Conservation (phyloP, 2,329 filamentous ascomycete genomes). For the Fusarium sp. region DNA sequence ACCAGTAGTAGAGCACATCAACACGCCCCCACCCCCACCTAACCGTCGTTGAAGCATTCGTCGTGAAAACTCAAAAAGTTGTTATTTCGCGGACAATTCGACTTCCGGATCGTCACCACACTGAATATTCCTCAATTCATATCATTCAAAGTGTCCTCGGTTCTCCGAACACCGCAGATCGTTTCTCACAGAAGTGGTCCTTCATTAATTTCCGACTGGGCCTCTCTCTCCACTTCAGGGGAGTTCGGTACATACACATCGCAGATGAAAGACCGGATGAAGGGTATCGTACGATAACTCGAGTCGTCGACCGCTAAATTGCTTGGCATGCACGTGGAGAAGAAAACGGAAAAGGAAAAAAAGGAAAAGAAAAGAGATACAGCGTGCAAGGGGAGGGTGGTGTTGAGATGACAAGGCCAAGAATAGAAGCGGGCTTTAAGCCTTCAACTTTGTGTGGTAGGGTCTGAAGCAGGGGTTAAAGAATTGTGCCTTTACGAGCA, state of each 20-base stretch:
- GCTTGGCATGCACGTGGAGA: conserved; percentile 28
- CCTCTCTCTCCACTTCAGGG: conserved; percentile 18
- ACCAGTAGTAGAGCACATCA: neutral
- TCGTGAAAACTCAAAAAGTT: neutral
- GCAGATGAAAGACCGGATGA: conserved; percentile 1
- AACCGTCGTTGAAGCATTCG: conserved; percentile 9
- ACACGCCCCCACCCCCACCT: conserved; percentile 4
- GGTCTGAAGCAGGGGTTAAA: neutral
- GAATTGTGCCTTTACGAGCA: neutral
- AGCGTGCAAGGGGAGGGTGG: neutral
- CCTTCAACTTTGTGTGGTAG: neutral
- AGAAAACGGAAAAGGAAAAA: conserved; percentile 1
- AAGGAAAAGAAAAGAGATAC: neutral
- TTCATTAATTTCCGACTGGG: conserved; percentile 39
- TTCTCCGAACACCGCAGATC: conserved; percentile 16
- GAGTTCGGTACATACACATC: neutral
- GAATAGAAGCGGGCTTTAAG: conserved; percentile 11
- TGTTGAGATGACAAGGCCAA: conserved; percentile 26
- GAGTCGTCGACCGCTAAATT: conserved; percentile 12
- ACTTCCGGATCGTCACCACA: conserved; percentile 16
- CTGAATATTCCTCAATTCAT: neutral
- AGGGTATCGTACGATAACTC: conserved; percentile 30
- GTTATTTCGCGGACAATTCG: conserved; percentile 30
- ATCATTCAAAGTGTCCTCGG: conserved; percentile 7
- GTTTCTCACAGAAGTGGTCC: conserved; percentile 17